Evolutionary conservation across 2,329 filamentous ascomycete species (phyloP).

Genomic region (Aspergillus clavatus): DNA sequence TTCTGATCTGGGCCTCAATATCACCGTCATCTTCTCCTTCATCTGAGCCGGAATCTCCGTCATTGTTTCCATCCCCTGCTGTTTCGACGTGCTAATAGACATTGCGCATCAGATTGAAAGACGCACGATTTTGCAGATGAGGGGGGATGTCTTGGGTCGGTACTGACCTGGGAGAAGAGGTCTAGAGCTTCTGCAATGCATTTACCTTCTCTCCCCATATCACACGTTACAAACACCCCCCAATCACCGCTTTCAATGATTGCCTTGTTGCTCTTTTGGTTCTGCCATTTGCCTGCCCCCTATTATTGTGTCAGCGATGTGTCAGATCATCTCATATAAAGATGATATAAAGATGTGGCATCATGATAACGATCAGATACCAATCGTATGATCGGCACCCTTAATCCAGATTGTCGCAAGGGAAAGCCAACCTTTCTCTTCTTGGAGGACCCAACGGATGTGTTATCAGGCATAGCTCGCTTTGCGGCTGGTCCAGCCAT

Average conservation of each 20-base stretch:
- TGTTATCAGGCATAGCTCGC: conserved; percentile 27
- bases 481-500: conserved; percentile 29
- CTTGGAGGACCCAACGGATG: conserved; percentile 24
- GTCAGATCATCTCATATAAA: too few relatives aligned
- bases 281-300: conserved; percentile 28
- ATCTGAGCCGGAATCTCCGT: conserved; percentile 26
- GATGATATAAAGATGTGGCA: background rate
- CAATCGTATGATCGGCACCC: background rate
- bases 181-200: conserved; percentile 55
- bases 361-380: background rate
- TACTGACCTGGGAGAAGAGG: conserved; percentile 51
- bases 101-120: conserved; percentile 2
- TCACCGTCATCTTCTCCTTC: conserved; percentile 47
- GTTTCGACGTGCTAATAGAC: conserved; percentile 16
- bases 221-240: conserved; percentile 61
- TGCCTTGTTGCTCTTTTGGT: conserved; percentile 21
- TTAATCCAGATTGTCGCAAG: background rate
- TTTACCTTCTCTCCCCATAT: conserved; percentile 57
- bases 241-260: conserved; percentile 48
- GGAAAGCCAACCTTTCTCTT: conserved; percentile 31
- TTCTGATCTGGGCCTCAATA: conserved; percentile 57
- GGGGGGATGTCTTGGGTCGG: background rate
- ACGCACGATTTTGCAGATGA: background rate
- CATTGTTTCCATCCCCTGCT: conserved; percentile 15
- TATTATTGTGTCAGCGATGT: conserved; percentile 15